A percentile compares a stretch with the other conserved stretches of the same genome.
Conservation (phyloP, 75 land plant species). For the Pinus albicaulis region DNA sequence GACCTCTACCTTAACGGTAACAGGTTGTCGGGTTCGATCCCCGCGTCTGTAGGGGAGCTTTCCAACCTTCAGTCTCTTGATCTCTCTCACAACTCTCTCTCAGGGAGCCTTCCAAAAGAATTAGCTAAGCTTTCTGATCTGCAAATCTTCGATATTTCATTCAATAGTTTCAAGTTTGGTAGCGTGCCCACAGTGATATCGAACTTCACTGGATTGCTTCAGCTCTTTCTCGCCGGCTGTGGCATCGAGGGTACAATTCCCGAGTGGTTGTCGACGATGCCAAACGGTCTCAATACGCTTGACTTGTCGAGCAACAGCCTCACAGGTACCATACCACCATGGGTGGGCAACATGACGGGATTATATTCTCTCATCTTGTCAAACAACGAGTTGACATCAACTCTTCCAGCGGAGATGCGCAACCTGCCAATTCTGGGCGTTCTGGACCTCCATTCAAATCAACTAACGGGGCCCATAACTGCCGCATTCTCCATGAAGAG, state of each 20-base stretch:
- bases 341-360: slow-evolving; percentile 17
- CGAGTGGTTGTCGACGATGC: slow-evolving; percentile 5
- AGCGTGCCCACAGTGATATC: slow-evolving; percentile 15
- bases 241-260: slow-evolving; percentile 23
- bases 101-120: slow-evolving; percentile 22
- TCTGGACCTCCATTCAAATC: slow-evolving; percentile 34
- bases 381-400: slow-evolving; percentile 10
- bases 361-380: slow-evolving; percentile 31
- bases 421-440: slow-evolving; percentile 17
- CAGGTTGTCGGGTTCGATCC: slow-evolving; percentile 26
- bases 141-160: slow-evolving; percentile 35
- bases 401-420: slow-evolving; percentile 14
- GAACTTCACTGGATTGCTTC: slow-evolving; percentile 14
- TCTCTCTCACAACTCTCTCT: slow-evolving; percentile 26
- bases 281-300: slow-evolving; percentile 16
- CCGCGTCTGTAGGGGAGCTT: slow-evolving; percentile 22
- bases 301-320: slow-evolving; percentile 36
- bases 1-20: slow-evolving; percentile 31
- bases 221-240: slow-evolving; percentile 20
- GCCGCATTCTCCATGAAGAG: slow-evolving; percentile 13
- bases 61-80: slow-evolving; percentile 16
- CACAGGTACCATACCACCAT: slow-evolving; percentile 10
- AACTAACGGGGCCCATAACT: slow-evolving; percentile 16
- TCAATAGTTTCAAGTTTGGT: slow-evolving; percentile 24
- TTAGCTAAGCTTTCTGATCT: slow-evolving; percentile 24